Evolutionary conservation across 305 asterid species (phyloP).

Genomic region (Fraxinus xanthoxyloides): DNA sequence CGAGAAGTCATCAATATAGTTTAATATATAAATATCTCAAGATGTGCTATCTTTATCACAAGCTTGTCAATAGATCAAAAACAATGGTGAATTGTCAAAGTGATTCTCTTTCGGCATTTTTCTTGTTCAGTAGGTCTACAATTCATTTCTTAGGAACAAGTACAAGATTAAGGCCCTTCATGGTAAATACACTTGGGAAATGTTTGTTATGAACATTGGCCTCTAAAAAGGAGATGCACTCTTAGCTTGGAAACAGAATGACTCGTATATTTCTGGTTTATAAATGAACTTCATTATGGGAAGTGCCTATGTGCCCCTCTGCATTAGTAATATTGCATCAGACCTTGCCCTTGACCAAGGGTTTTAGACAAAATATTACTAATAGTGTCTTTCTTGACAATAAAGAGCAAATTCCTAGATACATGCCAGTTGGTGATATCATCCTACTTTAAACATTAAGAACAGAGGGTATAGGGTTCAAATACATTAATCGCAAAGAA

Average conservation of each 20-base stretch:
- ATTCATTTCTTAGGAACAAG: background rate
- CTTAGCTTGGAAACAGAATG: background rate
- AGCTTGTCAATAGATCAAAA: background rate
- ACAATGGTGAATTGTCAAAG: background rate
- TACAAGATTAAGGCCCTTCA: background rate
- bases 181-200: background rate
- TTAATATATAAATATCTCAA: background rate
- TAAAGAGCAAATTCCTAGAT: background rate
- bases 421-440: background rate
- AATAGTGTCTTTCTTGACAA: background rate
- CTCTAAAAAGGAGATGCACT: background rate
- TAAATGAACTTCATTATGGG: background rate
- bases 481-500: background rate
- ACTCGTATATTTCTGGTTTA: background rate
- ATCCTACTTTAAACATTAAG: background rate
- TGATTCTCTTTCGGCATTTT: background rate
- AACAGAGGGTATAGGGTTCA: background rate
- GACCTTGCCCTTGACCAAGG: background rate
- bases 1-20: background rate
- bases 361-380: background rate
- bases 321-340: background rate
- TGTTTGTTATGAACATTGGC: background rate
- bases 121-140: background rate
- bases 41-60: background rate
- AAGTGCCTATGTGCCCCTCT: background rate